These are phyloP conservation scores for Phytophthora litchii DNA, from an alignment of 352 stramenopile species.

Conservation along the genomic window DNA sequence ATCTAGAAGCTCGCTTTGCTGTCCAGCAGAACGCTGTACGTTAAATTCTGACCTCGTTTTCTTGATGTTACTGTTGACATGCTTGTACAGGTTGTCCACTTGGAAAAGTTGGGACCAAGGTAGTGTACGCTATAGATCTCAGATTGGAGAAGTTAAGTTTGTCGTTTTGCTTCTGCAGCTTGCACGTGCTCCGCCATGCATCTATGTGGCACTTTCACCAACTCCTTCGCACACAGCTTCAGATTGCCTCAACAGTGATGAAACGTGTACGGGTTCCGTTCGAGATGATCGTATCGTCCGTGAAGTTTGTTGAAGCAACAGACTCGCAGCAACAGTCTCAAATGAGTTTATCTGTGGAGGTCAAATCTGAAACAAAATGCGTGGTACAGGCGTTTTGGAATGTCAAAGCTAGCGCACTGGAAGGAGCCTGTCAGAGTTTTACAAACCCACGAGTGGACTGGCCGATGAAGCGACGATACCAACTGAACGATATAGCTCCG, in stretches of 20 bases:
- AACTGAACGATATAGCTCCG: conserved; percentile 1
- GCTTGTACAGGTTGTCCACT: conserved; percentile 22
- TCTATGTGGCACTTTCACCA: conserved; percentile 76
- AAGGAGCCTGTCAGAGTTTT: conserved; percentile 11
- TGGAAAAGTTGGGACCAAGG: conserved; percentile 40
- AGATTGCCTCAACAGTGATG: conserved; percentile 45
- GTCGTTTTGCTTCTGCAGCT: conserved; percentile 23
- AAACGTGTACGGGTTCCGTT: conserved; percentile 49
- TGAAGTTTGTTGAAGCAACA: conserved; percentile 23
- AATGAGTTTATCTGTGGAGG: conserved; percentile 31
- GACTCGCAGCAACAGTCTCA: conserved; percentile 1
- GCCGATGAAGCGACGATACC: conserved; percentile 2
- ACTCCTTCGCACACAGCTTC: conserved; percentile 53
- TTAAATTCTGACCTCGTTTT: conserved; percentile 1
- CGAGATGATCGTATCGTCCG: conserved; percentile 42
- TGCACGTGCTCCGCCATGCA: conserved; percentile 53
- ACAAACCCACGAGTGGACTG: neutral
- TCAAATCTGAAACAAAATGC: conserved; percentile 30
- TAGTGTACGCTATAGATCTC: conserved; percentile 6
- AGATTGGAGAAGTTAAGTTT: conserved; percentile 6
- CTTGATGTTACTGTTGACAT: conserved; percentile 1
- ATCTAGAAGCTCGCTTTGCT: conserved; percentile 49
- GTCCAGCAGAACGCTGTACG: conserved; percentile 49
- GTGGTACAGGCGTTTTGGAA: conserved; percentile 45
- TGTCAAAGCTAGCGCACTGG: conserved; percentile 34